These are phyloP conservation scores for Dicorynia guianensis DNA, from an alignment of 306 rosid genomes.

Conservation along the genomic window DNA sequence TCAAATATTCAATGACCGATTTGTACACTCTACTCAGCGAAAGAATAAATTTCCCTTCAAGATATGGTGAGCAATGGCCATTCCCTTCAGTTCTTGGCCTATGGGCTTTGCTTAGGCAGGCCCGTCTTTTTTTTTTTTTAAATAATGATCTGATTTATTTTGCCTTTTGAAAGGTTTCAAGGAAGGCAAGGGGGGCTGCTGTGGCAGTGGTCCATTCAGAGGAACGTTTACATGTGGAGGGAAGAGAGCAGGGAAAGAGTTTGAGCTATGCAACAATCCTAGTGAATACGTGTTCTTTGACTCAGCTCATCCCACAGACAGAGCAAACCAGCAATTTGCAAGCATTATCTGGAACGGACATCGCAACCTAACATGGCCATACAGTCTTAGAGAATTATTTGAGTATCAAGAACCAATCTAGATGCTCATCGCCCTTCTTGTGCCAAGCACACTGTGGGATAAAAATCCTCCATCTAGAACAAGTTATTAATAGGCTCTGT, in stretches of 20 bases:
- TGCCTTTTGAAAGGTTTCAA: slow-evolving; percentile 20
- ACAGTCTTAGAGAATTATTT: neutral
- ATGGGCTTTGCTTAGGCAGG: neutral
- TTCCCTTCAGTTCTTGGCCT: neutral
- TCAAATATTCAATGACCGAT: slow-evolving; percentile 60
- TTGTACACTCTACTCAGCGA: slow-evolving; percentile 38
- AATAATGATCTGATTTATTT: too few species aligned
- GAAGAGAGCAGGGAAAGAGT: neutral
- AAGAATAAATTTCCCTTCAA: slow-evolving; percentile 49
- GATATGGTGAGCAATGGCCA: slow-evolving; percentile 46
- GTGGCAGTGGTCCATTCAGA: neutral
- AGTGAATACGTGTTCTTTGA: slow-evolving; percentile 27
- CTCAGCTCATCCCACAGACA: neutral
- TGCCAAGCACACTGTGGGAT: too few species aligned
- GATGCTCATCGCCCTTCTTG: too few species aligned
- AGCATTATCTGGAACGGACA: slow-evolving; percentile 14
- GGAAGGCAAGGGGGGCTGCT: slow-evolving; percentile 25
- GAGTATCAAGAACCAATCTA: too few species aligned
- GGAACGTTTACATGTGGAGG: neutral
- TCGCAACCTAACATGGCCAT: neutral
- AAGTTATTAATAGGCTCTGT: too few species aligned
- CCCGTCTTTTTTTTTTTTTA: too few species aligned
- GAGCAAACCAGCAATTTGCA: neutral
- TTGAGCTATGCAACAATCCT: neutral
- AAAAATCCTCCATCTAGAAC: too few species aligned